A percentile compares a stretch with the other conserved stretches of the same genome.
Evolutionary conservation across 345 rosid genomes (phyloP).

Genomic region (Boechera divaricarpa): DNA sequence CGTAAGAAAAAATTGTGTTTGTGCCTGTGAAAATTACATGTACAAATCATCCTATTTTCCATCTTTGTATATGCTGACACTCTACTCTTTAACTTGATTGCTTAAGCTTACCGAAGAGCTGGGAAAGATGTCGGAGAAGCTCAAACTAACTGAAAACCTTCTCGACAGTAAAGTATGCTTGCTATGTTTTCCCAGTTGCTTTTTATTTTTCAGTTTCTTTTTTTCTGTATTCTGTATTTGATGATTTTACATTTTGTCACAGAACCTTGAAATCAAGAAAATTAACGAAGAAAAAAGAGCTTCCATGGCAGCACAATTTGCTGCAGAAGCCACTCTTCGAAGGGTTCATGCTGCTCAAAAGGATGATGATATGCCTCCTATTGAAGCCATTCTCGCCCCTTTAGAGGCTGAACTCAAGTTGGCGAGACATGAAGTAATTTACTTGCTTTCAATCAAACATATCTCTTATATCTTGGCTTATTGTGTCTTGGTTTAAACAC

Average conservation of each 20-base stretch:
- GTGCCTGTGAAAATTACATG: background rate
- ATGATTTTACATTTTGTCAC: slow-evolving; percentile 37
- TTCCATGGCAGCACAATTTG: slow-evolving; percentile 99
- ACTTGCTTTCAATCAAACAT: slow-evolving; percentile 10
- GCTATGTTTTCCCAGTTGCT: slow-evolving; percentile 13
- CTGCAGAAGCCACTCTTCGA: slow-evolving; percentile 98
- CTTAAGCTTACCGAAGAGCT: slow-evolving; percentile 89
- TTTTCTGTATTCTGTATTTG: slow-evolving; percentile 8
- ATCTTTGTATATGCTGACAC: slow-evolving; percentile 28
- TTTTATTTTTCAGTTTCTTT: background rate
- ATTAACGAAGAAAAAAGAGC: slow-evolving; percentile 97
- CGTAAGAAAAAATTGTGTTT: background rate
- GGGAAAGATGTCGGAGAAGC: slow-evolving; percentile 90
- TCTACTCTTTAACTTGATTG: slow-evolving; percentile 36
- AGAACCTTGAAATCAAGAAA: slow-evolving; percentile 98
- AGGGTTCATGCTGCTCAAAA: slow-evolving; percentile 99
- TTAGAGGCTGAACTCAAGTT: slow-evolving; percentile 98
- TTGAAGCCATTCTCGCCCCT: slow-evolving; percentile 99
- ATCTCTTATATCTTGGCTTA: slow-evolving; percentile 1
- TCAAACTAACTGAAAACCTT: slow-evolving; percentile 80
- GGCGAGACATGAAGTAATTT: slow-evolving; percentile 81
- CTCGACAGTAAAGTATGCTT: slow-evolving; percentile 80
- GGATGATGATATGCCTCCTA: slow-evolving; percentile 99
- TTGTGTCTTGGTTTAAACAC: background rate
- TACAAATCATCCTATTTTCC: background rate